Percentiles rank a stretch among this genome's conserved stretches.
phyloP scores from a whole-genome alignment of 305 asterid species.

The Fraxinus latifolia region DNA sequence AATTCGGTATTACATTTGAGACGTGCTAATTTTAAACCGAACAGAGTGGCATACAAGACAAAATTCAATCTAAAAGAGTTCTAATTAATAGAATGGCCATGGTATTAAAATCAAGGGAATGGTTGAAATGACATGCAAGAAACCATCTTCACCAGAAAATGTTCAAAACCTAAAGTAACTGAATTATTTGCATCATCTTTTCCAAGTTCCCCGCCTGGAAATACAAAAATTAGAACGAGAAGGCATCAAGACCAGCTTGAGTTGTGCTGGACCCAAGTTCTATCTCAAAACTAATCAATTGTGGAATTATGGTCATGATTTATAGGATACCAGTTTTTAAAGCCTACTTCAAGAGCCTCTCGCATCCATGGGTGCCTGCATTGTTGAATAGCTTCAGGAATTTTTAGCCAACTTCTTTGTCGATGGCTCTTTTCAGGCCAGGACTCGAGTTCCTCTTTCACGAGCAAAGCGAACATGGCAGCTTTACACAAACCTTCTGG shows the following conservation, averaged over 20 bases:
- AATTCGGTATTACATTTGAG: not conserved
- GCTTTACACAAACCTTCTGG: constrained; percentile 87
- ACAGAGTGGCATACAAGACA: not conserved
- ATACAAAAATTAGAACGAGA: constrained; percentile 6
- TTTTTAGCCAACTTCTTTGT: constrained; percentile 65
- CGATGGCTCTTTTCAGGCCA: constrained; percentile 81
- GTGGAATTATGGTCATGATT: constrained; percentile 24
- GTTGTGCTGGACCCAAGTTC: constrained; percentile 23
- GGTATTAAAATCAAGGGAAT: not conserved
- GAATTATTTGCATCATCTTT: constrained; percentile 35
- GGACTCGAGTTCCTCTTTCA: constrained; percentile 67
- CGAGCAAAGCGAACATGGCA: constrained; percentile 71
- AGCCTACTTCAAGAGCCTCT: constrained; percentile 68
- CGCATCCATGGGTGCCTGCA: constrained; percentile 89
- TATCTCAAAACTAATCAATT: constrained; percentile 16
- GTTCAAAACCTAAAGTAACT: constrained; percentile 24
- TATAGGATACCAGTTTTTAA: constrained; percentile 48
- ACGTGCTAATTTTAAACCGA: not conserved
- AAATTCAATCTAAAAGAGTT: not conserved
- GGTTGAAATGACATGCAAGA: not conserved
- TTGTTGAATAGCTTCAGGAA: constrained; percentile 52
- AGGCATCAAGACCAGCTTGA: constrained; percentile 30
- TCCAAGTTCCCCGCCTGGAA: constrained; percentile 23
- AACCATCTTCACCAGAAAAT: not conserved
- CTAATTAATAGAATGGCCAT: not conserved